Percentiles rank a stretch among this genome's conserved stretches.
Evolutionary conservation across 805 yeast species (phyloP).

Genomic region (Isabelozyma heimii): DNA sequence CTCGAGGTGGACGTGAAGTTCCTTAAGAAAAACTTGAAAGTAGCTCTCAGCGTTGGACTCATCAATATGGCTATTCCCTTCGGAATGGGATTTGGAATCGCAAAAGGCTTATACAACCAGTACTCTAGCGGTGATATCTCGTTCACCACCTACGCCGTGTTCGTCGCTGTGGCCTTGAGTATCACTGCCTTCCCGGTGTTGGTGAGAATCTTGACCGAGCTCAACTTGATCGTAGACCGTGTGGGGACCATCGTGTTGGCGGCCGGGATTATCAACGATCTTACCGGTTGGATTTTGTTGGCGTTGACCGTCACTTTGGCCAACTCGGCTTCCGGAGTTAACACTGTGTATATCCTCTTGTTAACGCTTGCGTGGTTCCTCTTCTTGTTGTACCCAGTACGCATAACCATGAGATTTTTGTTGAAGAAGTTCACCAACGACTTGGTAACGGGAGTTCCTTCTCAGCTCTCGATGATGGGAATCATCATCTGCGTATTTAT

Average conservation of each 20-base stretch:
- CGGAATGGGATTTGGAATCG: constrained; percentile 71
- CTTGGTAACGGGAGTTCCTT: constrained; percentile 57
- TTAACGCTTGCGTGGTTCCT: constrained; percentile 70
- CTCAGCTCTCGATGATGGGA: constrained; percentile 56
- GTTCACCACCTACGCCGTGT: constrained; percentile 75
- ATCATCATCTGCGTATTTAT: constrained; percentile 56
- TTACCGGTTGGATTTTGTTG: constrained; percentile 76
- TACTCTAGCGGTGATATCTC: constrained; percentile 37
- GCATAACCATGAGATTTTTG: constrained; percentile 44
- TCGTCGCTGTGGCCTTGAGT: constrained; percentile 79
- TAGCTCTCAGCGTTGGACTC: constrained; percentile 67
- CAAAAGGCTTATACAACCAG: constrained; percentile 63
- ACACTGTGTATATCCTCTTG: constrained; percentile 65
- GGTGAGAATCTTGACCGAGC: constrained; percentile 73
- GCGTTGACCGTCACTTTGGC: constrained; percentile 78
- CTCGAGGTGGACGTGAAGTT: constrained; percentile 72
- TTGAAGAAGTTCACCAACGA: constrained; percentile 51
- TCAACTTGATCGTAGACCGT: constrained; percentile 65
- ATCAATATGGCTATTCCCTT: constrained; percentile 76
- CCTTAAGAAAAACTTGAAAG: constrained; percentile 55
- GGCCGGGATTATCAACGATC: constrained; percentile 79
- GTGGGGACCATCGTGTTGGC: constrained; percentile 73
- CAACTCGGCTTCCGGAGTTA: constrained; percentile 65
- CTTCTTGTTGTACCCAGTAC: constrained; percentile 56
- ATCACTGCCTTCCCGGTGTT: constrained; percentile 85